phyloP scores from a whole-genome alignment of 1,284 basidiomycete species.

The Xerocomus subilludens region DNA sequence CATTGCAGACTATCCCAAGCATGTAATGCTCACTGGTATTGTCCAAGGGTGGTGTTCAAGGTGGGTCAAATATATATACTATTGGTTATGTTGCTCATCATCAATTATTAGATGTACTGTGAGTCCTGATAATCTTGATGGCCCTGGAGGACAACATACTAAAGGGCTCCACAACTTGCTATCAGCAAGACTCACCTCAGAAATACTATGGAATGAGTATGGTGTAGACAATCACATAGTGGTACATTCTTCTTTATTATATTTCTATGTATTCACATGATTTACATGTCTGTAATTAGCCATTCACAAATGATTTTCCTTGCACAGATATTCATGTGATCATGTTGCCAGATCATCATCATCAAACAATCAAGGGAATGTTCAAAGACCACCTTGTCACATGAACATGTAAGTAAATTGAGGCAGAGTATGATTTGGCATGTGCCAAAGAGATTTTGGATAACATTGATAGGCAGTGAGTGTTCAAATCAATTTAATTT shows the following conservation, averaged over 20 bases:
- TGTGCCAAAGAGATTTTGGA: not conserved
- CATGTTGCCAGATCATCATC: not conserved
- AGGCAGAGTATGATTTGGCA: not conserved
- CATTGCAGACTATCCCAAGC: too few relatives aligned
- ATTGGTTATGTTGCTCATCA: not conserved
- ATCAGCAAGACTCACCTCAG: not conserved
- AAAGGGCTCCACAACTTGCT: not conserved
- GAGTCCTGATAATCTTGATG: not conserved
- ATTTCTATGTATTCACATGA: not conserved
- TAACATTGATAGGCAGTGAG: not conserved
- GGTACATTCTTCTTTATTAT: too few relatives aligned
- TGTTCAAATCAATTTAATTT: not conserved
- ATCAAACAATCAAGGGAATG: not conserved
- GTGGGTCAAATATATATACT: not conserved
- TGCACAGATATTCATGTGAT: not conserved
- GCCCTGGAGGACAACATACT: not conserved
- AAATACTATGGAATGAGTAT: not conserved
- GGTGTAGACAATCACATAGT: not conserved
- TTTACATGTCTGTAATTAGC: not conserved
- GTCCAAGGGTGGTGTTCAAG: not conserved
- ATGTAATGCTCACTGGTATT: too few relatives aligned
- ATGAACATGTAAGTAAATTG: not conserved
- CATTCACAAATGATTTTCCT: not conserved
- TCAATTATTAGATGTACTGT: not conserved
- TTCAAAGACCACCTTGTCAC: conserved; percentile 5